Conservation (phyloP, 306 rosid genomes). For the Vachellia collinsii region DNA sequence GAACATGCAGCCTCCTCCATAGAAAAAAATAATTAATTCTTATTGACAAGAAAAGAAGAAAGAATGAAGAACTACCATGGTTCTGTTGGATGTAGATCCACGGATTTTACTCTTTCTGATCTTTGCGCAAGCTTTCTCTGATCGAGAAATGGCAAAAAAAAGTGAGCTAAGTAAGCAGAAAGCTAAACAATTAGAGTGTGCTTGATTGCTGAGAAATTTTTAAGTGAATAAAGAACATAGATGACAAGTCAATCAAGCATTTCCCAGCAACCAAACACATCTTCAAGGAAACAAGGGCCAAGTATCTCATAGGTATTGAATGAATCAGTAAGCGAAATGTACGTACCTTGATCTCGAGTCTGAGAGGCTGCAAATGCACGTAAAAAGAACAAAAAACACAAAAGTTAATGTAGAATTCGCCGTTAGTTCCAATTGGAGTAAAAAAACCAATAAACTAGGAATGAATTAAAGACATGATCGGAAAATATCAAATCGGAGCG, state of each 20-base stretch:
- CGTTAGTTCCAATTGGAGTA: constrained; percentile 60
- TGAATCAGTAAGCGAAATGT: constrained; percentile 22
- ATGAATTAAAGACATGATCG: constrained; percentile 11
- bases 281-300: constrained; percentile 12
- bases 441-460: constrained; percentile 28
- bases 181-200: constrained; percentile 17
- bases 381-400: constrained; percentile 35
- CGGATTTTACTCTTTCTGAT: constrained; percentile 90
- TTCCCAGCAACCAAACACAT: constrained; percentile 12
- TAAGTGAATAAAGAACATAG: neutral
- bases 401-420: constrained; percentile 47
- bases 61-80: constrained; percentile 78
- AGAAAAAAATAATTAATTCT: no score
- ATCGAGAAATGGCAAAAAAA: constrained; percentile 20
- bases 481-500: constrained; percentile 49
- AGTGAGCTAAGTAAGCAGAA: constrained; percentile 42
- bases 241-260: constrained; percentile 17
- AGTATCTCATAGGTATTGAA: constrained; percentile 31
- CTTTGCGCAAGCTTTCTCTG: constrained; percentile 69
- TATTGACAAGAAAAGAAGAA: neutral
- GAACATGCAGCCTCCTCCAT: neutral
- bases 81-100: constrained; percentile 99
- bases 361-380: constrained; percentile 84
- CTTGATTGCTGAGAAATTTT: constrained; percentile 35
- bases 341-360: constrained; percentile 98